Evolutionary conservation across 352 stramenopile species (phyloP), one percentile per base, ranked within the genome.

Genomic region (Phytophthora colocasiae): DNA sequence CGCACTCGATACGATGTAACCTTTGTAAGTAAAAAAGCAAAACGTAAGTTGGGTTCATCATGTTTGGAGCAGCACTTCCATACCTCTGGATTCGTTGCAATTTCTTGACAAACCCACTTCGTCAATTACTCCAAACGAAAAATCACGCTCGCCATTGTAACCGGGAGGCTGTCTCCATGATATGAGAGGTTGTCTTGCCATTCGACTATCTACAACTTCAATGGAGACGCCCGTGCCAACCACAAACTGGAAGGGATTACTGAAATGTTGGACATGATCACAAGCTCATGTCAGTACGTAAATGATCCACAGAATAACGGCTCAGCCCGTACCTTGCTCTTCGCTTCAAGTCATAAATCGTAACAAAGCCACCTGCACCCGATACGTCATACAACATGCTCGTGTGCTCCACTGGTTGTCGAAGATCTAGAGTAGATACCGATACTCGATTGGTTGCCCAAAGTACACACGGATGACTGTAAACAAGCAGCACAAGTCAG

Each of bases 161-260:
- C 64, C 53, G 17, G 57, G 31, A 11, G 45, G 71, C 49, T 89
- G 82, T 11, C 59, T 32, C 86, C 86, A 94, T 6, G 85, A 89
- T 3, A 93, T 41, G 39, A 95, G 47, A 14, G 81, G 68, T 38
- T 89, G 78, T 10, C 52, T 75, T 14, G 74, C 58, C 78, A 92
- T 95, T 27, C 86, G 80, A 66, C 60, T 81, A 49, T 95, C 86
- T 0, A 95, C 36, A 14, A 95, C 47, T 53, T 95, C 84, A 27
- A 93, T 63, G 5, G 86, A 88, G 9, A 88, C 66, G 10, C 74
- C 75, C 6, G 86, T 91, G 6, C 77, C 81, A n/a, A 93, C 67
- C 27, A 88, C 60, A 29, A 91, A 80, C 54, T 95, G 84, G 53
- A 92, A 95, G 0, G 86, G 84, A 19, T 73, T 83, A 31, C 81